phyloP scores from a whole-genome alignment of 192 early-diverging fungal species.

The Fimicolochytrium jonesii region DNA sequence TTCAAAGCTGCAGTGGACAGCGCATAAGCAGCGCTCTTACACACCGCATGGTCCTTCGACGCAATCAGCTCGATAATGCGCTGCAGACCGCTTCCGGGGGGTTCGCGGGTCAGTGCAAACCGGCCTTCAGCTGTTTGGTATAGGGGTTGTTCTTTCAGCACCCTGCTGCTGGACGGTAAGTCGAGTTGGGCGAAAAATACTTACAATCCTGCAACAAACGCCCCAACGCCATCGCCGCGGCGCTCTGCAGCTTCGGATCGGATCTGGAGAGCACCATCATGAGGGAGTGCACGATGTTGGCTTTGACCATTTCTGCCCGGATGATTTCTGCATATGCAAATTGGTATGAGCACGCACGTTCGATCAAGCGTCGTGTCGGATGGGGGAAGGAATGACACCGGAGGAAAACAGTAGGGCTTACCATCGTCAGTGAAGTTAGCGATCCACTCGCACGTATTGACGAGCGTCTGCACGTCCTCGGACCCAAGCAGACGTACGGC shows the following conservation, averaged over 20 bases:
- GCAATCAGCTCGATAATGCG: conserved; percentile 38
- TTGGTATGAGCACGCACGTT: no score
- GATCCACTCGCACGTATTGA: conserved; percentile 50
- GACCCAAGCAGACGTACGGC: conserved; percentile 34
- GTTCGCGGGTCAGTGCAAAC: conserved; percentile 30
- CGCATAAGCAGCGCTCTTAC: conserved; percentile 49
- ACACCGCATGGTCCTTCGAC: conserved; percentile 43
- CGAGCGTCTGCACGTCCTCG: conserved; percentile 39
- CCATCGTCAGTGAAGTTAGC: conserved; percentile 50
- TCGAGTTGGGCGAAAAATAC: no score
- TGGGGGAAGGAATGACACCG: no score
- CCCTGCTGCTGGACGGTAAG: no score
- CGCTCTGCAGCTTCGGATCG: conserved; percentile 22
- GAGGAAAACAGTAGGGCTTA: no score
- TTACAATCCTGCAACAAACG: conserved; percentile 32
- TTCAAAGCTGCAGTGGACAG: conserved; percentile 41
- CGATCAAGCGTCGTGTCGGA: no score
- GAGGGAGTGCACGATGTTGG: conserved; percentile 20
- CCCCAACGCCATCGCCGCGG: conserved; percentile 22
- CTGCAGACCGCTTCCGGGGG: conserved; percentile 22
- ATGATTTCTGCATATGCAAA: conserved; percentile 13
- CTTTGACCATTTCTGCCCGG: conserved; percentile 28
- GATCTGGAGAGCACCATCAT: conserved; percentile 23
- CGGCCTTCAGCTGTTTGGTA: conserved; percentile 38
- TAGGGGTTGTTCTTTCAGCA: no score